Conservation (phyloP, 768 basidiomycete genomes). For the Serendipita sp. region DNA sequence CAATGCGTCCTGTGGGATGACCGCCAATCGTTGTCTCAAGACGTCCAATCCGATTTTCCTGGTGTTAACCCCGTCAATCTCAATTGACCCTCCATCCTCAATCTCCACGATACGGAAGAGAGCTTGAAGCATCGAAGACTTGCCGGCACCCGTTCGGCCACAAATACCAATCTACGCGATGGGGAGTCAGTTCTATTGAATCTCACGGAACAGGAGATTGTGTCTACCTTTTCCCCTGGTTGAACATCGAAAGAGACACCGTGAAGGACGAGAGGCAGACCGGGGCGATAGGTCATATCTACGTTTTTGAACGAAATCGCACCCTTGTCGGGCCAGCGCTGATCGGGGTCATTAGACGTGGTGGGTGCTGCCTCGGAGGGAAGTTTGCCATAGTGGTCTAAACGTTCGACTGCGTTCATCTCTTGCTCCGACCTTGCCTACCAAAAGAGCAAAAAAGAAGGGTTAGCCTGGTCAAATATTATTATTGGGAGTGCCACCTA, state of each 20-base stretch:
- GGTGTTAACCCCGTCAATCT: slow-evolving; percentile 42
- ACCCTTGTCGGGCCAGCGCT: slow-evolving; percentile 29
- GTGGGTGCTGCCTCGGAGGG: slow-evolving; percentile 32
- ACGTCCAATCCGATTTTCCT: slow-evolving; percentile 36
- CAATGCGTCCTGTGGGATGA: slow-evolving; percentile 52
- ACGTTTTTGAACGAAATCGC: slow-evolving; percentile 40
- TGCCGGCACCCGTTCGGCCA: slow-evolving; percentile 33
- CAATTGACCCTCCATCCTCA: slow-evolving; percentile 33
- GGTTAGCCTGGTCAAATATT: slow-evolving; percentile 1
- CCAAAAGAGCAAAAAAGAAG: not conserved
- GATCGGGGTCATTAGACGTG: slow-evolving; percentile 27
- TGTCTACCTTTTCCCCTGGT: slow-evolving; percentile 45
- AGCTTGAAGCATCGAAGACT: slow-evolving; percentile 13
- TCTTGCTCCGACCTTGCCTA: slow-evolving; percentile 33
- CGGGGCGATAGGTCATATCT: slow-evolving; percentile 41
- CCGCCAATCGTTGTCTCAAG: slow-evolving; percentile 37
- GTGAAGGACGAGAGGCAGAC: slow-evolving; percentile 49
- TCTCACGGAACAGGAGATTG: slow-evolving; percentile 25
- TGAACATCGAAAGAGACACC: slow-evolving; percentile 38
- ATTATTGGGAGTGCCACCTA: slow-evolving; percentile 8
- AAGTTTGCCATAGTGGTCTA: slow-evolving; percentile 52
- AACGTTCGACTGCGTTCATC: slow-evolving; percentile 58
- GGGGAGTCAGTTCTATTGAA: slow-evolving; percentile 18
- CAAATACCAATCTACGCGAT: slow-evolving; percentile 27
- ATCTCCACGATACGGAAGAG: slow-evolving; percentile 42